Evolutionary conservation across 2,329 filamentous ascomycete genomes (phyloP).

Genomic region (Arthroderma sp.): DNA sequence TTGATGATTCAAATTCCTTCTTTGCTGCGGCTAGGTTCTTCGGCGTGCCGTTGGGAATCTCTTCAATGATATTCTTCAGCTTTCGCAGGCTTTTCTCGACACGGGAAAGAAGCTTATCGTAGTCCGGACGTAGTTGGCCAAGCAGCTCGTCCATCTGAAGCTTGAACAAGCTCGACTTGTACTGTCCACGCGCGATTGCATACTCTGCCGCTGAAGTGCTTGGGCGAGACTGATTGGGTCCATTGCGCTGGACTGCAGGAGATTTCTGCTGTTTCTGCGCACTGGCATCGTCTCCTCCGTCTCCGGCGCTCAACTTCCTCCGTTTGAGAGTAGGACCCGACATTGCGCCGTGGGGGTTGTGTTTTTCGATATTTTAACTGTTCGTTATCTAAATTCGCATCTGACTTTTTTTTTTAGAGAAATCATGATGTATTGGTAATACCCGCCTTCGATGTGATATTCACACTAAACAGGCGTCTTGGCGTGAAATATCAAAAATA

Average conservation of each 20-base stretch:
- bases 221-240: constrained; percentile 16
- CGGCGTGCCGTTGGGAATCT: constrained; percentile 40
- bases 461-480: neutral
- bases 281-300: constrained; percentile 15
- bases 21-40: constrained; percentile 52
- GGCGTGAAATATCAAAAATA: neutral
- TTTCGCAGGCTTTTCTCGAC: constrained; percentile 44
- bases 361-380: neutral
- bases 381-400: neutral
- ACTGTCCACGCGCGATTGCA: constrained; percentile 39
- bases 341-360: constrained; percentile 18
- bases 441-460: neutral
- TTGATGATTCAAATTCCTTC: constrained; percentile 54
- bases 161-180: constrained; percentile 56
- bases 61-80: constrained; percentile 47
- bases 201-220: constrained; percentile 24
- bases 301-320: constrained; percentile 36
- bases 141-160: constrained; percentile 55
- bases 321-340: constrained; percentile 31
- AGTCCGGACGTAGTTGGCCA: constrained; percentile 44
- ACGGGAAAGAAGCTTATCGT: constrained; percentile 43
- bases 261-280: constrained; percentile 16
- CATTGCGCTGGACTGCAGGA: neutral
- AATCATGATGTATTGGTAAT: neutral
- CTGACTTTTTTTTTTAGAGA: neutral